Evolutionary conservation across 2,329 filamentous ascomycete species (phyloP).

Genomic region (Periconia macrospinosa): DNA sequence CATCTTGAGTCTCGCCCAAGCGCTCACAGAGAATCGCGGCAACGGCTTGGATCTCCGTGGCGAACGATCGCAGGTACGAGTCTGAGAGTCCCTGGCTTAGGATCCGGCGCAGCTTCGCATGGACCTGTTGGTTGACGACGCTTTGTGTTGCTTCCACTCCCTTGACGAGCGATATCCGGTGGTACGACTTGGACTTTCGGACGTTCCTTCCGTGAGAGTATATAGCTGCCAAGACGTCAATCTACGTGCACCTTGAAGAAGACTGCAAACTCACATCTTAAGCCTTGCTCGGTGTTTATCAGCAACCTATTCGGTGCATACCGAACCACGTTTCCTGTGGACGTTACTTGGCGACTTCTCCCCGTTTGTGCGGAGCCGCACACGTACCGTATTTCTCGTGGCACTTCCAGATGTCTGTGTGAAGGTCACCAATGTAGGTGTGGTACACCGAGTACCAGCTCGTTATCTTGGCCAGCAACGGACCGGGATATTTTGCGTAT

Average conservation of each 20-base stretch:
- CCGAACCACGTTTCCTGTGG: not conserved
- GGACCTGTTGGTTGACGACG: too few relatives aligned
- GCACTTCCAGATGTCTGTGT: slow-evolving; percentile 11
- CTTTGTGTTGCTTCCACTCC: not conserved
- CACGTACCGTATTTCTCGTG: slow-evolving; percentile 14
- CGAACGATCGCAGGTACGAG: too few relatives aligned
- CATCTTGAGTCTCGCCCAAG: not conserved
- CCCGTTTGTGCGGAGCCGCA: not conserved
- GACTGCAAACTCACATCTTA: not conserved
- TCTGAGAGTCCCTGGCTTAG: too few relatives aligned
- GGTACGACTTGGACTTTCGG: not conserved
- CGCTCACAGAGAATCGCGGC: not conserved
- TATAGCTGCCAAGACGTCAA: not conserved
- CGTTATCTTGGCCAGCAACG: slow-evolving; percentile 13
- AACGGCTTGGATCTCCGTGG: too few relatives aligned
- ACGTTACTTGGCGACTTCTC: not conserved
- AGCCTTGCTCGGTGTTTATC: not conserved
- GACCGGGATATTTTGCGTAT: slow-evolving; percentile 15
- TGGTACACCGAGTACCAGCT: slow-evolving; percentile 13
- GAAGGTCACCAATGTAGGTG: slow-evolving; percentile 9
- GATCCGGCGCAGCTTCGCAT: too few relatives aligned
- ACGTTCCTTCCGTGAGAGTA: not conserved
- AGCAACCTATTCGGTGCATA: not conserved
- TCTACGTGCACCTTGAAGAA: not conserved
- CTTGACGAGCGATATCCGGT: not conserved